A percentile compares a stretch with the other conserved stretches of the same genome.
Evolutionary conservation across 2,329 filamentous ascomycete species (phyloP).

Genomic region (Botryotinia calthae): DNA sequence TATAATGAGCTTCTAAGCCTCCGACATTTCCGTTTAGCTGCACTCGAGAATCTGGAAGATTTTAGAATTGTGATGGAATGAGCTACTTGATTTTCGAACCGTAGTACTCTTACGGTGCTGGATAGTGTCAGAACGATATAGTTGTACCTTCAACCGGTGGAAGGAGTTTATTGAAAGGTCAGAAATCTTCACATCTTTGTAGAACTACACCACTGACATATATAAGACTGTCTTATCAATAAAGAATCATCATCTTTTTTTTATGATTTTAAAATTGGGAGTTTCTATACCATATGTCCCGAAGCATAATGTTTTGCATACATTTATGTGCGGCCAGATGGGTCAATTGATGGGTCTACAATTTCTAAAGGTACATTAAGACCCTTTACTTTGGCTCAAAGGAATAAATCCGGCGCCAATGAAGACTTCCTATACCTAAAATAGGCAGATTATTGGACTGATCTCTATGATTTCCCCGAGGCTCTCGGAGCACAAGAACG

Average conservation of each 20-base stretch:
- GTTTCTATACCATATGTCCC: neutral
- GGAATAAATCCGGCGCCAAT: neutral
- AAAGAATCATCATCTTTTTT: neutral
- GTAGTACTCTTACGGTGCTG: neutral
- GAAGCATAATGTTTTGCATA: neutral
- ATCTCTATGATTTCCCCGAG: fast-evolving
- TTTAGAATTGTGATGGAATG: neutral
- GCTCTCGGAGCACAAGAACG: neutral
- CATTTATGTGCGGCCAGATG: neutral
- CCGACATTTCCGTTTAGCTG: neutral
- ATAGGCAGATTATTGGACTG: neutral
- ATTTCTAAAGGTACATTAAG: neutral
- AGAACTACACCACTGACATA: neutral
- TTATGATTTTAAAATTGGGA: neutral
- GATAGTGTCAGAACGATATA: neutral
- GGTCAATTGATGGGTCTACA: neutral
- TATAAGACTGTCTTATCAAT: neutral
- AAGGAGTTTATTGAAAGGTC: neutral
- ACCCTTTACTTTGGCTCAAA: neutral
- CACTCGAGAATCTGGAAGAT: neutral
- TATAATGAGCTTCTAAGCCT: neutral
- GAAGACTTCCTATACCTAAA: neutral
- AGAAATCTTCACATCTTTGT: neutral
- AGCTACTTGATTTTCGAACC: neutral
- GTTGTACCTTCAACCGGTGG: neutral